phyloP scores from a whole-genome alignment of 768 basidiomycete genomes.

The Podaxis sp. region DNA sequence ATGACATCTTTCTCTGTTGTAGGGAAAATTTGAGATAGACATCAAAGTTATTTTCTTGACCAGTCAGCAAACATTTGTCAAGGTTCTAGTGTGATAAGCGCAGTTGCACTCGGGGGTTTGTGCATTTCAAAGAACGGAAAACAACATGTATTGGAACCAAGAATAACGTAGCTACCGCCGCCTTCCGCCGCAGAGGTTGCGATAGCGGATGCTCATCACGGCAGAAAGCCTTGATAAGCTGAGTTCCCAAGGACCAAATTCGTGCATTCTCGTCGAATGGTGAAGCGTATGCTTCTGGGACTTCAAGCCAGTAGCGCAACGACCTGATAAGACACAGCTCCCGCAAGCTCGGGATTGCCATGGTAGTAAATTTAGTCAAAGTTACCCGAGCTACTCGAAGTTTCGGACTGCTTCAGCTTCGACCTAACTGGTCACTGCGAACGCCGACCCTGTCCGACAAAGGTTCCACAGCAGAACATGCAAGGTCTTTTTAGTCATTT shows the following conservation, averaged over 20 bases:
- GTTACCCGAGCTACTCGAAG: background rate
- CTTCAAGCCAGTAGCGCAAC: background rate
- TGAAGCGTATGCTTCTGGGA: background rate
- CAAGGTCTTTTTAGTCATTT: slow-evolving; percentile 6
- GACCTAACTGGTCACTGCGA: background rate
- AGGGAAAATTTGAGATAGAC: background rate
- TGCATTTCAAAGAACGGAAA: background rate
- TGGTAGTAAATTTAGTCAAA: background rate
- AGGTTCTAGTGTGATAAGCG: background rate
- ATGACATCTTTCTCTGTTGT: background rate
- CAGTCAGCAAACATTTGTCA: background rate
- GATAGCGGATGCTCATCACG: background rate
- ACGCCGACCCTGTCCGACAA: background rate
- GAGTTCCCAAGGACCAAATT: background rate
- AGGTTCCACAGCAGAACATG: slow-evolving; percentile 6
- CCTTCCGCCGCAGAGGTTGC: background rate
- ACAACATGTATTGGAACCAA: background rate
- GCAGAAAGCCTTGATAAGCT: slow-evolving; percentile 6
- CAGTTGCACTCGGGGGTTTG: background rate
- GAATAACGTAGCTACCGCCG: background rate
- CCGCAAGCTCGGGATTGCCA: background rate
- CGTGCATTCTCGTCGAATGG: background rate
- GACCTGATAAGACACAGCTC: background rate
- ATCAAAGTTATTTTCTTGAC: background rate
- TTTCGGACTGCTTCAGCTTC: background rate